A percentile compares a stretch with the other conserved stretches of the same genome.
These are phyloP conservation scores for Trichosporon coremiiforme DNA, from an alignment of 1,284 basidiomycete genomes.

Conservation along the genomic window DNA sequence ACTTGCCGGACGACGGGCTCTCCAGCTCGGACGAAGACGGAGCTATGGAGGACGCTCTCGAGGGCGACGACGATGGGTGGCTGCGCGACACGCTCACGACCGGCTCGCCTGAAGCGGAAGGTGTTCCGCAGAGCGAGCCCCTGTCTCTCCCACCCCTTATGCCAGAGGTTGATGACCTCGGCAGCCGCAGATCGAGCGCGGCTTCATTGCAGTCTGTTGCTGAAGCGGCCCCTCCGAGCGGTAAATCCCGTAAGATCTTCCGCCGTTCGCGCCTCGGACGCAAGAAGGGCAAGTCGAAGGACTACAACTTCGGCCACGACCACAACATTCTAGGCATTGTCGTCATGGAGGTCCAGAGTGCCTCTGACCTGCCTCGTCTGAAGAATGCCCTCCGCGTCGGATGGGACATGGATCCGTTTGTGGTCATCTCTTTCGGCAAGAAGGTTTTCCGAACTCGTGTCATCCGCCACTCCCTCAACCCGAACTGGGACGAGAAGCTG, in stretches of 20 bases:
- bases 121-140: slow-evolving; percentile 1
- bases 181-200: slow-evolving; percentile 9
- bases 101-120: neutral
- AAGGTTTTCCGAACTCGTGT: slow-evolving; percentile 94
- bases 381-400: slow-evolving; percentile 64
- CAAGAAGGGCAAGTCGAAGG: slow-evolving; percentile 34
- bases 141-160: neutral
- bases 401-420: slow-evolving; percentile 93
- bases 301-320: slow-evolving; percentile 68
- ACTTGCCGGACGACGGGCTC: slow-evolving; percentile 74
- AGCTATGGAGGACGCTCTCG: slow-evolving; percentile 53
- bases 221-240: neutral
- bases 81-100: slow-evolving; percentile 31
- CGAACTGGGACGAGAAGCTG: slow-evolving; percentile 92
- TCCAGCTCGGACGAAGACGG: slow-evolving; percentile 65
- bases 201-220: neutral
- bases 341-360: slow-evolving; percentile 73
- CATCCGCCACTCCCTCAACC: slow-evolving; percentile 83
- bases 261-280: slow-evolving; percentile 21
- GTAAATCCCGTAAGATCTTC: slow-evolving; percentile 21
- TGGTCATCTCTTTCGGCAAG: slow-evolving; percentile 92
- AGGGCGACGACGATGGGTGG: slow-evolving; percentile 42
- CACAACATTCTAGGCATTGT: slow-evolving; percentile 81
- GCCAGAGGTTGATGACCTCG: slow-evolving; percentile 2
- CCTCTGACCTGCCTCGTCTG: slow-evolving; percentile 78